Conservation (phyloP, 129 eudicot genomes). For the Chrysanthemum makinoi region DNA sequence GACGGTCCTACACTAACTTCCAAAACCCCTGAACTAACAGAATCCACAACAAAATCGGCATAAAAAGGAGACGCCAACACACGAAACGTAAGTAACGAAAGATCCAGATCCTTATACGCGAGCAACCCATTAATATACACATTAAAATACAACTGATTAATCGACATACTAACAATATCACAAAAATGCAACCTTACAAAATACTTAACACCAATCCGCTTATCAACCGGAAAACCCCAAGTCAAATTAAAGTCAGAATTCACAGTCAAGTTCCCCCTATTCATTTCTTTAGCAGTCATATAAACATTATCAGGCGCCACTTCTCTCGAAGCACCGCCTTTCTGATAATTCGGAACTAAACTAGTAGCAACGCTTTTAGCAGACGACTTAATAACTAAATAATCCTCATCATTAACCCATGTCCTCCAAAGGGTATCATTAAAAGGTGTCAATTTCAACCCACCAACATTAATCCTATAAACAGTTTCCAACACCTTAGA, state of each 20-base stretch:
- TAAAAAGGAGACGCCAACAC: constrained; percentile 74
- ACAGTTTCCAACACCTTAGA: constrained; percentile 63
- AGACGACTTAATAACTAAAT: constrained; percentile 54
- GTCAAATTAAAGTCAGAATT: constrained; percentile 58
- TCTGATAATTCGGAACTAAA: constrained; percentile 57
- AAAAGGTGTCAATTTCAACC: constrained; percentile 60
- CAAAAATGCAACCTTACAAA: constrained; percentile 84
- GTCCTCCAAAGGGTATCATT: constrained; percentile 96
- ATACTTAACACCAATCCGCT: constrained; percentile 23
- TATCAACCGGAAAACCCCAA: constrained; percentile 78
- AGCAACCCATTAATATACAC: constrained; percentile 55
- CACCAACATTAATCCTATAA: constrained; percentile 94
- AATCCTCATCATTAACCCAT: constrained; percentile 85
- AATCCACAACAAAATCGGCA: constrained; percentile 66
- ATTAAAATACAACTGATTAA: constrained; percentile 63
- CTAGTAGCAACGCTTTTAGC: constrained; percentile 49
- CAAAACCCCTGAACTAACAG: constrained; percentile 43
- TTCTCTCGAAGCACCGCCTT: constrained; percentile 64
- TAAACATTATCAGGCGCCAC: constrained; percentile 83
- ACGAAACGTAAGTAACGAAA: constrained; percentile 54
- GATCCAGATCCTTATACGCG: constrained; percentile 67
- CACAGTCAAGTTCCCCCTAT: constrained; percentile 43
- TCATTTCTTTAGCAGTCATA: constrained; percentile 89
- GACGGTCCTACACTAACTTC: constrained; percentile 80
- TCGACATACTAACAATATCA: constrained; percentile 65